Conservation (phyloP, 75 land plant species). For the Pinus taeda region DNA sequence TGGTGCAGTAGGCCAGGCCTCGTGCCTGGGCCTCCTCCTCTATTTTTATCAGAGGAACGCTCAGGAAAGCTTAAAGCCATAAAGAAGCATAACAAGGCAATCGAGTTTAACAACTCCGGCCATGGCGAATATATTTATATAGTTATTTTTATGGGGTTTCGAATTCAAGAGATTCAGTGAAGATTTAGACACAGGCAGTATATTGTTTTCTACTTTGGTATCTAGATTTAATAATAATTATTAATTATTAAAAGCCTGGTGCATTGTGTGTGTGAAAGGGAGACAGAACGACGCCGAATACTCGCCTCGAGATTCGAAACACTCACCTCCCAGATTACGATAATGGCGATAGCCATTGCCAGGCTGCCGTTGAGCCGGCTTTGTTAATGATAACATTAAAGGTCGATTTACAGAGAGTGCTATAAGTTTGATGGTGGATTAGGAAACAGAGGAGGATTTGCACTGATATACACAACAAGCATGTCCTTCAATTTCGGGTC, state of each 20-base stretch:
- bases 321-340: neutral
- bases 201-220: no score
- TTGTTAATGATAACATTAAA: neutral
- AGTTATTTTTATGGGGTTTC: neutral
- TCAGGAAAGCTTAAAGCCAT: no score
- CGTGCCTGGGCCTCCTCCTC: no score
- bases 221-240: no score
- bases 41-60: no score
- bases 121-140: neutral
- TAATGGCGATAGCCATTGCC: neutral
- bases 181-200: no score
- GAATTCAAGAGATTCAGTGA: no score
- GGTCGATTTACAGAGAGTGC: neutral
- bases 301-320: slow-evolving; percentile 5
- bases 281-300: neutral
- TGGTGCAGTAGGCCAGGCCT: no score
- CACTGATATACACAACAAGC: neutral
- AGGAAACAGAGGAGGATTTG: neutral
- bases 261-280: neutral
- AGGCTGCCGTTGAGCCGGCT: neutral
- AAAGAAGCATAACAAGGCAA: no score
- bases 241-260: no score
- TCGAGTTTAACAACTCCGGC: no score
- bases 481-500: slow-evolving; percentile 8
- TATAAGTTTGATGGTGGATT: neutral